A percentile compares a stretch with the other conserved stretches of the same genome.
phyloP scores from a whole-genome alignment of 108 stramenopile genomes.

The Nitzschia putrida region DNA sequence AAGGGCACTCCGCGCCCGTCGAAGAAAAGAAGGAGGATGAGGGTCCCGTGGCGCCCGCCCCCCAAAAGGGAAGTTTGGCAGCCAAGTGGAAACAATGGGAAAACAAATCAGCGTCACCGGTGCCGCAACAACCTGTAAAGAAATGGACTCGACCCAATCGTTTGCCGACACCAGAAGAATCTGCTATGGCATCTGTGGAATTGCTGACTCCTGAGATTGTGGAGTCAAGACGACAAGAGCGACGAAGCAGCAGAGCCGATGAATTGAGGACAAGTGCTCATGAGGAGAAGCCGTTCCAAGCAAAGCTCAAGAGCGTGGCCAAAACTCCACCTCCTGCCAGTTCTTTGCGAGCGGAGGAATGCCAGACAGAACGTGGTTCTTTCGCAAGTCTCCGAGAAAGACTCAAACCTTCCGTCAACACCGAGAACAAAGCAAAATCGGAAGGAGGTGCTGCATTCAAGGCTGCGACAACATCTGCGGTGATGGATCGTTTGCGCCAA shows the following conservation, averaged over 20 bases:
- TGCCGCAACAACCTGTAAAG: neutral
- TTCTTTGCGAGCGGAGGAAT: constrained; percentile 12
- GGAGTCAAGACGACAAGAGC: constrained; percentile 24
- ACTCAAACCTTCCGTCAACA: neutral
- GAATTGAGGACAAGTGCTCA: constrained; percentile 6
- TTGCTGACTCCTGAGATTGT: constrained; percentile 33
- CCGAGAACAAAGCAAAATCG: constrained; percentile 15
- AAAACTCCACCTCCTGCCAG: neutral
- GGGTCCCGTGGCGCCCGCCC: neutral
- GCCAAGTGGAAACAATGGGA: constrained; percentile 36
- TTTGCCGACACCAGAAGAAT: neutral
- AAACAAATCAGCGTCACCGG: constrained; percentile 10
- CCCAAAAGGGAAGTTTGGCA: constrained; percentile 19
- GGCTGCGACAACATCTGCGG: neutral
- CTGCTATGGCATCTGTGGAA: constrained; percentile 7
- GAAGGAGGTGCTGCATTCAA: constrained; percentile 18
- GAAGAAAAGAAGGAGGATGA: constrained; percentile 46
- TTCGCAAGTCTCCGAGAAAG: constrained; percentile 20
- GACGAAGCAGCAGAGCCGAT: constrained; percentile 13
- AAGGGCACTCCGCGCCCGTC: neutral
- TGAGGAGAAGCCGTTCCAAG: neutral
- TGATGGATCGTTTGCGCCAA: constrained; percentile 16
- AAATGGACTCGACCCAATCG: neutral
- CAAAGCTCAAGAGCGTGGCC: neutral
- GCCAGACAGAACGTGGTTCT: constrained; percentile 14